Base-by-base conservation (phyloP, 768 basidiomycete genomes). In the Sarcodon sp. region DNA sequence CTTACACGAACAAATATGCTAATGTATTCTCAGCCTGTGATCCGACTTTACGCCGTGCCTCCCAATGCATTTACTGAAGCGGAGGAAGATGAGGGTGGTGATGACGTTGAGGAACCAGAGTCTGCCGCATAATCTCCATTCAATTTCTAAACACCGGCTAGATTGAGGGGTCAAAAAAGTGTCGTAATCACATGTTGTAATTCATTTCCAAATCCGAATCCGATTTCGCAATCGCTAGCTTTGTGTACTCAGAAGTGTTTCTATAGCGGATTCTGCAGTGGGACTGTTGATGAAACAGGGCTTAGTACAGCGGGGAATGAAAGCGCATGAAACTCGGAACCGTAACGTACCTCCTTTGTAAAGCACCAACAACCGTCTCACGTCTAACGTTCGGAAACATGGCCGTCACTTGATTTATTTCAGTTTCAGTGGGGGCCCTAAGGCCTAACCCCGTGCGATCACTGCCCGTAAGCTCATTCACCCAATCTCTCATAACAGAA, bases 31-130 rank as follows among this genome's bases (percentile, higher is more conserved):
- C 58, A 98, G 94, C 86, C 93, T 46, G 85, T 94, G 57, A 83
- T 97, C 62, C 86, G 92, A 48, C 66, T 99, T 34, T 99, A 97
- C 67, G 73, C 87, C 44, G 90, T 98, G n/a, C 94, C 94, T 3
- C 64, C 77, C 57, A 77, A 80, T 46, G 79, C 93, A 12, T 96
- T 98, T 65, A 84, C 83, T 13, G 83, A 84, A 51, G 90, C 89
- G 36, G 87, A 87, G 47, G 67, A 66, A 15, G 83, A 85, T 13
- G 69, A 65, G 34, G 68, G 60, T 36, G 59, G 45, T 13, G 64
- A 68, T 44, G 70, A 69, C 35, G 68, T 59, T 31, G 74, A 73
- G 43, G 71, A 69, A 45, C 59, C 54, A 15, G 72, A 73, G 34
- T 54, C 58, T 27, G 60, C 60, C 47, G 44, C 54, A 46, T 68